These are phyloP conservation scores for Alternaria sp. DNA, from an alignment of 2,329 filamentous ascomycete genomes.

Conservation along the genomic window DNA sequence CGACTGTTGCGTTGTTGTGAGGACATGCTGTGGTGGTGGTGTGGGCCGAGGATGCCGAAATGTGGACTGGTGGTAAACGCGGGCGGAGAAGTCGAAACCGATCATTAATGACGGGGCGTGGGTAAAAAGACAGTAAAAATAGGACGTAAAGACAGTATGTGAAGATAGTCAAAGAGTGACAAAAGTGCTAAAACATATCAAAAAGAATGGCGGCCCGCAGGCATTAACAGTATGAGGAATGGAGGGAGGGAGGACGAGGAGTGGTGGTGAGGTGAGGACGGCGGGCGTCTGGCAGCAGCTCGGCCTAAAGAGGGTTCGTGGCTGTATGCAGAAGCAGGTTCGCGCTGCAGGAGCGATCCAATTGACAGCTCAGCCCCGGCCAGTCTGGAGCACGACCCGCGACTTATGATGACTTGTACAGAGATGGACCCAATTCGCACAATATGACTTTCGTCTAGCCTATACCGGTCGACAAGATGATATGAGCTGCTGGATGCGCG, in stretches of 20 bases:
- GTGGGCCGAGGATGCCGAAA: constrained; percentile 28
- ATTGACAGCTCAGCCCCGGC: constrained; percentile 35
- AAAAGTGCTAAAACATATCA: constrained; percentile 42
- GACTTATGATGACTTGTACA: constrained; percentile 18
- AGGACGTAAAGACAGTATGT: constrained; percentile 25
- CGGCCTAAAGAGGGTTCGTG: constrained; percentile 34
- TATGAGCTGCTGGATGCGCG: constrained; percentile 1
- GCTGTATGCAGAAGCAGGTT: constrained; percentile 32
- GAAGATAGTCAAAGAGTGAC: constrained; percentile 43
- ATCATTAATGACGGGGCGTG: constrained; percentile 39
- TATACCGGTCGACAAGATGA: not conserved
- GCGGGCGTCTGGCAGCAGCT: constrained; percentile 24
- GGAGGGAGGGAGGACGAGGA: constrained; percentile 35
- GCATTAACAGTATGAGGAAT: constrained; percentile 43
- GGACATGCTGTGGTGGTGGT: constrained; percentile 39
- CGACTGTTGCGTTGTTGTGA: constrained; percentile 24
- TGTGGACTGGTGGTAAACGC: constrained; percentile 25
- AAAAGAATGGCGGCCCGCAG: constrained; percentile 45
- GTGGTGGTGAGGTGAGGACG: constrained; percentile 38
- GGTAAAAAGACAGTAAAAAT: constrained; percentile 20
- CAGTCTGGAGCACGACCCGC: constrained; percentile 38
- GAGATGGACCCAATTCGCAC: constrained; percentile 19
- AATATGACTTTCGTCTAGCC: constrained; percentile 13
- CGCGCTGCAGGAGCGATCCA: constrained; percentile 41
- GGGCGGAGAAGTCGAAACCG: constrained; percentile 30